Conservation (phyloP, 164 flowering plant species). For the Vitis cinerea region DNA sequence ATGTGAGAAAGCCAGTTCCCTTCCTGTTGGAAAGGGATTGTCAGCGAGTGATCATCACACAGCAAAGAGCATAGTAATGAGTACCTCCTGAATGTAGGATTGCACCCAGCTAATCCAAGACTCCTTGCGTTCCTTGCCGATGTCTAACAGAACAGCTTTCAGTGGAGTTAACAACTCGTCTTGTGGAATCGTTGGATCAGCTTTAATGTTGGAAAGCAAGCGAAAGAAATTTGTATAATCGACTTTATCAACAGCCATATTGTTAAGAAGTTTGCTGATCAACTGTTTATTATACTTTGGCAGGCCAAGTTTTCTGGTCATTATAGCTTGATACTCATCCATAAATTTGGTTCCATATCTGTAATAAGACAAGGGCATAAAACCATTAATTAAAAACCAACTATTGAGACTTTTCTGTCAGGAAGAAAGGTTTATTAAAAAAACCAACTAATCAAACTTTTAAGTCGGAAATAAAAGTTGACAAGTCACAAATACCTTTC, state of each 20-base stretch:
- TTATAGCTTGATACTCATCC: conserved; percentile 96
- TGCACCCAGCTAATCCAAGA: conserved; percentile 96
- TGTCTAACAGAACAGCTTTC: conserved; percentile 89
- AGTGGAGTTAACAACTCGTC: conserved; percentile 74
- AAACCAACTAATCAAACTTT: not conserved
- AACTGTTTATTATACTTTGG: conserved; percentile 88
- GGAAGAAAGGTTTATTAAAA: not conserved
- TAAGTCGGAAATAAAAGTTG: not conserved
- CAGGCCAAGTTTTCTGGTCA: conserved; percentile 81
- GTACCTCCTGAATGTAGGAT: conserved; percentile 82
- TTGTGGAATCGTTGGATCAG: conserved; percentile 60
- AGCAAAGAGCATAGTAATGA: not conserved
- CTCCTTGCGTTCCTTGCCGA: conserved; percentile 91
- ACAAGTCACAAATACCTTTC: conserved; percentile 66
- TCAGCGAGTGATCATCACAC: too few species aligned
- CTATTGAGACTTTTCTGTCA: not conserved
- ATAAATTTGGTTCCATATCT: conserved; percentile 95
- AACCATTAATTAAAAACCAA: not conserved
- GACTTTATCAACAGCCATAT: conserved; percentile 85
- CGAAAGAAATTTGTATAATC: conserved; percentile 99
- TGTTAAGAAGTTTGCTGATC: conserved; percentile 80
- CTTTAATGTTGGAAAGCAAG: conserved; percentile 75
- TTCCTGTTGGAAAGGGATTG: too few species aligned
- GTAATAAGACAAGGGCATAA: conserved; percentile 20
- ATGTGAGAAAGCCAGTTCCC: not conserved